Percentiles rank a stretch among this genome's conserved stretches.
Conservation (phyloP, 2,329 filamentous ascomycete genomes). For the Xylariaceae sp. region DNA sequence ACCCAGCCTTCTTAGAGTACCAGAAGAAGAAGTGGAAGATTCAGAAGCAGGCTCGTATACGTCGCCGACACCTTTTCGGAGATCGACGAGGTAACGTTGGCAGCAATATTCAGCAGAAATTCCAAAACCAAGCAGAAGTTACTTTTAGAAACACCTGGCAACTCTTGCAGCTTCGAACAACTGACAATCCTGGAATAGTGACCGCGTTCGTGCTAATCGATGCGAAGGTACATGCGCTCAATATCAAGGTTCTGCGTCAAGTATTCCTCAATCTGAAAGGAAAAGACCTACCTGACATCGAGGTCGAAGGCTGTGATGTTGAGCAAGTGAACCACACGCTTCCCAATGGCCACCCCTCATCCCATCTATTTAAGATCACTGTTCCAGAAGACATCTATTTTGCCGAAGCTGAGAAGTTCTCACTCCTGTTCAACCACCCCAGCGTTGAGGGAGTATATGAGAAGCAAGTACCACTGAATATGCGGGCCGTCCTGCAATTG, state of each 20-base stretch:
- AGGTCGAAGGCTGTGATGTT: conserved; percentile 83
- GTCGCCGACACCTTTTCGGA: conserved; percentile 90
- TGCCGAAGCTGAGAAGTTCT: conserved; percentile 81
- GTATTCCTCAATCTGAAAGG: conserved; percentile 92
- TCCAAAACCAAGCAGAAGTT: conserved; percentile 90
- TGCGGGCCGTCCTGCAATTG: conserved; percentile 86
- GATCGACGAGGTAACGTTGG: conserved; percentile 75
- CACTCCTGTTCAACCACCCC: conserved; percentile 84
- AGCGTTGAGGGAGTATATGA: conserved; percentile 98
- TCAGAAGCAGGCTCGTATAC: conserved; percentile 86
- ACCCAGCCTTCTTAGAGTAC: conserved; percentile 85
- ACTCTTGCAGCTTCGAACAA: conserved; percentile 83
- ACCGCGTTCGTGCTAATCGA: conserved; percentile 92
- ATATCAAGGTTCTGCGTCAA: conserved; percentile 86
- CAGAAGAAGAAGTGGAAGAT: conserved; percentile 99
- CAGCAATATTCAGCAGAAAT: conserved; percentile 70
- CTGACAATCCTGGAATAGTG: conserved; percentile 85
- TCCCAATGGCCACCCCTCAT: conserved; percentile 92
- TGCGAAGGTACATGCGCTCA: conserved; percentile 86
- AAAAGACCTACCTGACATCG: conserved; percentile 85
- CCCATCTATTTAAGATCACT: conserved; percentile 91
- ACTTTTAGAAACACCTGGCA: conserved; percentile 96
- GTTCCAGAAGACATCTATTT: conserved; percentile 90
- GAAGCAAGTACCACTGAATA: conserved; percentile 84
- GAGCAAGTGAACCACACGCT: conserved; percentile 94